phyloP scores from a whole-genome alignment of 768 basidiomycete species.

The Wakefieldia striispora region DNA sequence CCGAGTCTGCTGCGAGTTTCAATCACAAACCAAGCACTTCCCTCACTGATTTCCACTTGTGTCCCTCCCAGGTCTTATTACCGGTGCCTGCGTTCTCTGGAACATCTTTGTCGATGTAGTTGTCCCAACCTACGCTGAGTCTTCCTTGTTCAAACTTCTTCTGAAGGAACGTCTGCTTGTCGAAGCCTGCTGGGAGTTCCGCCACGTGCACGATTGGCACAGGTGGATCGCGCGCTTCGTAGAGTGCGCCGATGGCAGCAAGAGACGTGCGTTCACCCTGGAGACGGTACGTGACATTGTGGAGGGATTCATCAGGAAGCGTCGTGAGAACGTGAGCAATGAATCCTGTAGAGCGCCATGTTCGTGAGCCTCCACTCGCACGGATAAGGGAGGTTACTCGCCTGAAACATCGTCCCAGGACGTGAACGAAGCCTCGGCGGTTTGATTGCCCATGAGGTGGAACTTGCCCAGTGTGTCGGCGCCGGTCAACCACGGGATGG shows the following conservation, averaged over 20 bases:
- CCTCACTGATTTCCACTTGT: slow-evolving; percentile 31
- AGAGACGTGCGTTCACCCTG: slow-evolving; percentile 34
- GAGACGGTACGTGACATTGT: slow-evolving; percentile 35
- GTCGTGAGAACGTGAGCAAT: slow-evolving; percentile 34
- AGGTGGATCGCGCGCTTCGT: slow-evolving; percentile 19
- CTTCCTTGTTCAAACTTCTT: slow-evolving; percentile 27
- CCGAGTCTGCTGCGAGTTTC: too few species aligned
- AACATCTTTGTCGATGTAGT: slow-evolving; percentile 27
- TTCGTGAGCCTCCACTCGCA: slow-evolving; percentile 1
- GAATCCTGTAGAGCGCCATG: slow-evolving; percentile 26
- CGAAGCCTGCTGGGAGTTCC: slow-evolving; percentile 28
- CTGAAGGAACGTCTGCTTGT: slow-evolving; percentile 33
- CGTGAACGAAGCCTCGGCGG: slow-evolving; percentile 30
- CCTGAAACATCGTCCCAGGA: slow-evolving; percentile 35
- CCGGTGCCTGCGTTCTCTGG: slow-evolving; percentile 30
- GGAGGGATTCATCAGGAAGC: slow-evolving; percentile 23
- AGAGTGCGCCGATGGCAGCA: slow-evolving; percentile 26
- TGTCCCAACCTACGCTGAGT: slow-evolving; percentile 35
- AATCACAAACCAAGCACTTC: slow-evolving; percentile 26
- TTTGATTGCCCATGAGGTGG: slow-evolving; percentile 34
- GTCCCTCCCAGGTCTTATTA: slow-evolving; percentile 34
- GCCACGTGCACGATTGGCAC: slow-evolving; percentile 21
- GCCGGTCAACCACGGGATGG: slow-evolving; percentile 29
- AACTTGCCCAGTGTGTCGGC: slow-evolving; percentile 28
- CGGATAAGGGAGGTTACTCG: slow-evolving; percentile 2